phyloP scores from a whole-genome alignment of 2,329 filamentous ascomycete genomes.

The Didymella sp. region DNA sequence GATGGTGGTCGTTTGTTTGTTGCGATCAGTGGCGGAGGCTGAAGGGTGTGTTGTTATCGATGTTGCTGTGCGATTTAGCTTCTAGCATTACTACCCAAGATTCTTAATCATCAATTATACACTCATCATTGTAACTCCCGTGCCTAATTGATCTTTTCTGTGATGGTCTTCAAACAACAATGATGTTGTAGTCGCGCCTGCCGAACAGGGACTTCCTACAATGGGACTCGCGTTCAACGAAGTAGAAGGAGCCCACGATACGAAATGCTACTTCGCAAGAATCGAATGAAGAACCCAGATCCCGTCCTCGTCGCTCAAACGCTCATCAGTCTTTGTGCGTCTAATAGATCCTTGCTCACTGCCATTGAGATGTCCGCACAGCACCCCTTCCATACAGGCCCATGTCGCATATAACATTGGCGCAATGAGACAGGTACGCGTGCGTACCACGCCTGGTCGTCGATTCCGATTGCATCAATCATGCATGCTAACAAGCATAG shows the following conservation, averaged over 20 bases:
- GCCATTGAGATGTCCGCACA: background rate
- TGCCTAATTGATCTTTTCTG: background rate
- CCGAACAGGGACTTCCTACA: too few relatives aligned
- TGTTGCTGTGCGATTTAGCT: slow-evolving; percentile 1
- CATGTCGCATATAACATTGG: background rate
- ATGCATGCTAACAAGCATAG: background rate
- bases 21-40: background rate
- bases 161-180: background rate
- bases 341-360: too few relatives aligned
- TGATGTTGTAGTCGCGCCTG: background rate
- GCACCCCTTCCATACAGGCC: background rate
- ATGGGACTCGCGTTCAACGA: background rate
- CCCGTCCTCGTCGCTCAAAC: background rate
- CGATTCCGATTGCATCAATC: background rate
- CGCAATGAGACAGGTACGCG: background rate
- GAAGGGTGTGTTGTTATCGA: background rate
- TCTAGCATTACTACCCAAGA: slow-evolving; percentile 15
- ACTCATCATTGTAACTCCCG: background rate
- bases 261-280: background rate
- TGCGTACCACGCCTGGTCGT: background rate
- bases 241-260: background rate
- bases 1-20: slow-evolving; percentile 1
- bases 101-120: slow-evolving; percentile 2
- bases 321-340: background rate
- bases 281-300: background rate